Conservation (phyloP, 176 grass and related monocot species). For the Carex littledalei region DNA sequence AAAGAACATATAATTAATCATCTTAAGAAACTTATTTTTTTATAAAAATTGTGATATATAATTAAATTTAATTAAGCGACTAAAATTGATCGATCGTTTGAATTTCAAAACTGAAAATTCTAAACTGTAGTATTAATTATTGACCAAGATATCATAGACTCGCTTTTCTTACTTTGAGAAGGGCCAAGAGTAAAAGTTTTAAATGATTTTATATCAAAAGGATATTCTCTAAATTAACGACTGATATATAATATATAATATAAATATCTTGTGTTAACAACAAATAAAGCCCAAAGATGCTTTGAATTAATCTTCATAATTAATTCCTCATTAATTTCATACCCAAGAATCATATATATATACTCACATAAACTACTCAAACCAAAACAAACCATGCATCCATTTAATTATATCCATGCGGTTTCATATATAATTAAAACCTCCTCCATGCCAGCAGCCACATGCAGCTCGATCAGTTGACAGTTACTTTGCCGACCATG, state of each 20-base stretch:
- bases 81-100: too few relatives aligned
- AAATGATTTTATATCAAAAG: too few relatives aligned
- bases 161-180: too few relatives aligned
- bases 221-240: background rate
- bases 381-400: background rate
- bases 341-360: constrained; percentile 19
- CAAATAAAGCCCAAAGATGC: background rate
- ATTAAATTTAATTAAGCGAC: too few relatives aligned
- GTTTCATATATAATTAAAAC: background rate
- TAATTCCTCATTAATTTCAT: constrained; percentile 3
- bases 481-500: constrained; percentile 86
- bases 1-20: too few relatives aligned
- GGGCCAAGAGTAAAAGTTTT: too few relatives aligned
- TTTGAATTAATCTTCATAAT: background rate
- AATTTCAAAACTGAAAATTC: too few relatives aligned
- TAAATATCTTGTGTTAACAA: background rate
- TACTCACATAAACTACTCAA: background rate
- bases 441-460: background rate
- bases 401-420: background rate
- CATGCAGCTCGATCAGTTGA: constrained; percentile 40
- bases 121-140: too few relatives aligned
- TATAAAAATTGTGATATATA: too few relatives aligned
- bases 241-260: background rate
- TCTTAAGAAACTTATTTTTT: too few relatives aligned
- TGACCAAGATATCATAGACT: too few relatives aligned